Evolutionary conservation across 495 filamentous ascomycete species (phyloP).

Genomic region (Annulohypoxylon moriforme): DNA sequence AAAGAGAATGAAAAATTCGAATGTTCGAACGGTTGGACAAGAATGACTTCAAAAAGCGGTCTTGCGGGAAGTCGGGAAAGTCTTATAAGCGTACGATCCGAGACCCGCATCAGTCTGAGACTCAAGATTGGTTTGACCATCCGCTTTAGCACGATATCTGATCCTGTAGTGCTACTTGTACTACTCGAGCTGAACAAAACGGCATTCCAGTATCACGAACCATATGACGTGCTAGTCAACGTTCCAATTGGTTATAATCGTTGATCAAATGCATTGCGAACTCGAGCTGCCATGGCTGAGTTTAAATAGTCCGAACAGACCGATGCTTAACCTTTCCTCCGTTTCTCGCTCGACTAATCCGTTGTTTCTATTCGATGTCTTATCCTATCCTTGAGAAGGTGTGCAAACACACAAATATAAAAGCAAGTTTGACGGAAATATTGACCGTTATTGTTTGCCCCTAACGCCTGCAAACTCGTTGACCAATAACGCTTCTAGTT

Average conservation of each 20-base stretch:
- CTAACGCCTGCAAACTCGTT: neutral
- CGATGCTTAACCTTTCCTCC: conserved; percentile 4
- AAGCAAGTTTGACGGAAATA: neutral
- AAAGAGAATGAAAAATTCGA: neutral
- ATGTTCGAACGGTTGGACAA: conserved; percentile 8
- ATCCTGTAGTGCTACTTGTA: conserved; percentile 10
- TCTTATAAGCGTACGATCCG: conserved; percentile 13
- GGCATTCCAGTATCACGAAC: neutral
- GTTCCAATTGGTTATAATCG: neutral
- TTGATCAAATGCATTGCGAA: conserved; percentile 23
- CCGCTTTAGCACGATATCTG: conserved; percentile 25
- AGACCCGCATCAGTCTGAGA: conserved; percentile 20
- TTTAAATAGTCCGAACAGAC: conserved; percentile 19
- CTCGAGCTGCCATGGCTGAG: neutral
- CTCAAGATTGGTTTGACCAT: conserved; percentile 9
- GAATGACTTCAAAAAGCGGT: conserved; percentile 15
- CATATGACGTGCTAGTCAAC: neutral
- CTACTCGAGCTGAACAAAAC: conserved; percentile 8
- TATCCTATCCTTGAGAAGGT: neutral
- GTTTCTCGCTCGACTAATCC: neutral
- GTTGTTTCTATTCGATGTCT: neutral
- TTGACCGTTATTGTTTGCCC: conserved; percentile 3
- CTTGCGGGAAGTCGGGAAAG: conserved; percentile 14
- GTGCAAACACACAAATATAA: conserved; percentile 5
- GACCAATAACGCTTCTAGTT: conserved; percentile 5